Percentiles rank a stretch among this genome's conserved stretches.
Conservation (phyloP, 2,329 filamentous ascomycete genomes). For the Thelonectria blattea region DNA sequence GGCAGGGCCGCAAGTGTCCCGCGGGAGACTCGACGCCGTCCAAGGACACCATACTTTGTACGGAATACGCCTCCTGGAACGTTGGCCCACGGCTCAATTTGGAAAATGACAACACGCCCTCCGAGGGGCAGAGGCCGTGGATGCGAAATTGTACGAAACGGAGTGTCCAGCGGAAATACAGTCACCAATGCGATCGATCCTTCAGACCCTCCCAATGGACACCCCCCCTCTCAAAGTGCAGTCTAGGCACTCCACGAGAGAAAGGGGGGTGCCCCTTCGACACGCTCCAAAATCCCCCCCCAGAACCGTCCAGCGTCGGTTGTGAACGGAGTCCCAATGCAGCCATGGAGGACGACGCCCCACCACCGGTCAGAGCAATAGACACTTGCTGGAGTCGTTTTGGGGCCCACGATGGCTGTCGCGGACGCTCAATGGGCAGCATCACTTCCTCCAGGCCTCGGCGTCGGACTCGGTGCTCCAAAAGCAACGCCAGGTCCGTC, state of each 20-base stretch:
- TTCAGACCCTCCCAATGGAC: background rate
- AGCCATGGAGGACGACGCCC: slow-evolving; percentile 15
- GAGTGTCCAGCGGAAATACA: background rate
- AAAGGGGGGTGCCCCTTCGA: slow-evolving; percentile 13
- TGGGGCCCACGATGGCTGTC: slow-evolving; percentile 7
- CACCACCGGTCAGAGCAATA: slow-evolving; percentile 28
- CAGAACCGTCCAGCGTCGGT: slow-evolving; percentile 32
- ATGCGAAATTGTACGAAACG: background rate
- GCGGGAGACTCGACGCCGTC: background rate
- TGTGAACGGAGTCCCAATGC: slow-evolving; percentile 26
- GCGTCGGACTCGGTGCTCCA: slow-evolving; percentile 24
- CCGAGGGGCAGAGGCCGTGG: background rate
- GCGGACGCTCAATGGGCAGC: slow-evolving; percentile 14
- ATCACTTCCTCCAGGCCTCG: slow-evolving; percentile 29
- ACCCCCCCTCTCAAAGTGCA: background rate
- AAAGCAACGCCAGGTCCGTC: slow-evolving; percentile 25
- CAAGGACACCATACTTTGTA: background rate
- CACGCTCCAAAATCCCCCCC: background rate
- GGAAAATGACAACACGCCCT: background rate
- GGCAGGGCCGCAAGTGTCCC: background rate
- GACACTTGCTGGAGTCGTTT: slow-evolving; percentile 12
- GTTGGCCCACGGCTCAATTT: background rate
- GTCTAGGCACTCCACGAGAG: slow-evolving; percentile 3
- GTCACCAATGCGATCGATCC: slow-evolving; percentile 7
- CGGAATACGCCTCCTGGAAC: background rate